Conservation (phyloP, 1,284 basidiomycete species). For the Ceratobasidium sp. region DNA sequence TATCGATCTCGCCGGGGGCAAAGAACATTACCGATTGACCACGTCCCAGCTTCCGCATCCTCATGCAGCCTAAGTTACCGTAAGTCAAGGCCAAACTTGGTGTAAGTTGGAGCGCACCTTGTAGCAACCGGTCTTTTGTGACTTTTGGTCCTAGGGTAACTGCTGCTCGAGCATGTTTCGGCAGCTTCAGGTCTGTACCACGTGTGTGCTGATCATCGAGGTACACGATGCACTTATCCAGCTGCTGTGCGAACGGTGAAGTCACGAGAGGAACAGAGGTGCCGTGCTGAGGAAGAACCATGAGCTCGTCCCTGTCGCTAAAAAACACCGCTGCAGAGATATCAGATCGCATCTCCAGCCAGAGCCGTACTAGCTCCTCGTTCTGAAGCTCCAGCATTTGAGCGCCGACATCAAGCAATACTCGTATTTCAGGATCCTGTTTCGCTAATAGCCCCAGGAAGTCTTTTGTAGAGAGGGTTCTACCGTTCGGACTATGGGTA, state of each 20-base stretch:
- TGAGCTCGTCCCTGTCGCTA: conserved; percentile 62
- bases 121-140: conserved; percentile 68
- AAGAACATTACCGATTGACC: conserved; percentile 68
- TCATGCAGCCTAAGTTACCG: conserved; percentile 61
- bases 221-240: conserved; percentile 66
- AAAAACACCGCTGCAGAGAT: conserved; percentile 65
- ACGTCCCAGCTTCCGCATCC: conserved; percentile 66
- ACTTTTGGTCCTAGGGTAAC: conserved; percentile 69
- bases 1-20: conserved; percentile 65
- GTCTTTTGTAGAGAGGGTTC: conserved; percentile 53
- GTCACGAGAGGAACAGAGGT: conserved; percentile 59
- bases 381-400: conserved; percentile 69
- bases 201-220: conserved; percentile 72
- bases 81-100: not conserved
- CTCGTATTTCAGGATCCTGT: conserved; percentile 59
- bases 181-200: conserved; percentile 70
- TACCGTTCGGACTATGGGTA: conserved; percentile 50
- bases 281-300: conserved; percentile 61
- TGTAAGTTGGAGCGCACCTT: conserved; percentile 59
- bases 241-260: conserved; percentile 62
- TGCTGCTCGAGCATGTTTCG: conserved; percentile 62
- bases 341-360: conserved; percentile 58
- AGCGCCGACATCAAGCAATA: conserved; percentile 70
- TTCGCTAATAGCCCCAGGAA: conserved; percentile 58
- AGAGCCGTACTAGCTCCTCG: conserved; percentile 58